Conservation (phyloP, 345 rosid genomes). For the Iberis pinnata region DNA sequence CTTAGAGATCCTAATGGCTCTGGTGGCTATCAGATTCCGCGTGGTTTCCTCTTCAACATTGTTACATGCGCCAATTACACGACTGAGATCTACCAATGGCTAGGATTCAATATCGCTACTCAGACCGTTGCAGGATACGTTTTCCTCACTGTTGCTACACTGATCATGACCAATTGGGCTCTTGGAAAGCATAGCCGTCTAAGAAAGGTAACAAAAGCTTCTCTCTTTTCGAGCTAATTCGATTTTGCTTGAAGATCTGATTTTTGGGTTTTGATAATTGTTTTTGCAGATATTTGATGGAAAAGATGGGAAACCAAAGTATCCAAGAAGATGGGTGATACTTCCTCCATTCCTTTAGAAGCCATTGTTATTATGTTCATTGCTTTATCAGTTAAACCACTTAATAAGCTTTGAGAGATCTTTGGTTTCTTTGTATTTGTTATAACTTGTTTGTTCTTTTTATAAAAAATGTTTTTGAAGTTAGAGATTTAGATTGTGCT, state of each 20-base stretch:
- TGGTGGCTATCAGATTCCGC: conserved; percentile 92
- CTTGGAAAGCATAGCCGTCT: conserved; percentile 86
- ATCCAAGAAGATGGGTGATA: conserved; percentile 91
- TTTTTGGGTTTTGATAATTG: neutral
- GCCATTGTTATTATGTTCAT: conserved; percentile 18
- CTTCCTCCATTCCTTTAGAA: conserved; percentile 83
- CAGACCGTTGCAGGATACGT: conserved; percentile 87
- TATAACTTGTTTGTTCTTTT: conserved; percentile 1
- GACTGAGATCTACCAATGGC: conserved; percentile 94
- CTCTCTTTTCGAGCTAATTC: neutral
- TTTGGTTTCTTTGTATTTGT: conserved; percentile 16
- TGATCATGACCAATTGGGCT: conserved; percentile 97
- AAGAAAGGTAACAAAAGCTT: conserved; percentile 60
- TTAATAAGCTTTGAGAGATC: neutral
- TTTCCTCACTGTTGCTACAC: conserved; percentile 70
- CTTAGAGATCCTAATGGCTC: conserved; percentile 61
- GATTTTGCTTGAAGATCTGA: neutral
- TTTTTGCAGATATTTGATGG: conserved; percentile 69
- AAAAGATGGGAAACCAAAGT: conserved; percentile 67
- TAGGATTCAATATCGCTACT: conserved; percentile 92
- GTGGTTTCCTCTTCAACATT: conserved; percentile 83
- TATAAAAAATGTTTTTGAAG: conserved; percentile 3
- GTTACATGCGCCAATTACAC: conserved; percentile 98
- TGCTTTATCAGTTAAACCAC: neutral
- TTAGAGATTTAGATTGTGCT: conserved; percentile 18